phyloP scores from a whole-genome alignment of 768 basidiomycete species.

The Mycena epipterygia region DNA sequence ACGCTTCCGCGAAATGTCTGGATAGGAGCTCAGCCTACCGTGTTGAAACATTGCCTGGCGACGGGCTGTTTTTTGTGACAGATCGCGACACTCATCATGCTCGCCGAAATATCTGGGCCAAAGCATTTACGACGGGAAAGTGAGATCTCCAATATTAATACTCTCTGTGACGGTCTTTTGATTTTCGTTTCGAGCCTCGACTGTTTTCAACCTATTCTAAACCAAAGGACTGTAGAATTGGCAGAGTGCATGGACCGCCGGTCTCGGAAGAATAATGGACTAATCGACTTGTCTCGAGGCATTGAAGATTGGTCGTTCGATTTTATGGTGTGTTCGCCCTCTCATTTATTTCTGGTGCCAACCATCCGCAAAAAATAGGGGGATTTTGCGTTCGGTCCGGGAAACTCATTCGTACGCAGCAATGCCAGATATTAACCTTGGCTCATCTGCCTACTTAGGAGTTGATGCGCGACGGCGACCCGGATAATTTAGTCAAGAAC shows the following conservation, averaged over 20 bases:
- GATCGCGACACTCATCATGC: too few relatives aligned
- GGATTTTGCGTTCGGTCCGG: neutral
- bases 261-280: neutral
- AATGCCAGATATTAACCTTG: neutral
- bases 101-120: too few relatives aligned
- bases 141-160: too few relatives aligned
- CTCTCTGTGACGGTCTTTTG: too few relatives aligned
- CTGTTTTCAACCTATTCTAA: too few relatives aligned
- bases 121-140: too few relatives aligned
- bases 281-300: neutral
- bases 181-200: too few relatives aligned
- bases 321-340: neutral
- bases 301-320: neutral
- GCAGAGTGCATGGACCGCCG: neutral
- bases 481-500: neutral
- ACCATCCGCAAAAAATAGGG: neutral
- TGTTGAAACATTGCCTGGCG: too few relatives aligned
- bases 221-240: neutral
- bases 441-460: neutral
- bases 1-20: too few relatives aligned
- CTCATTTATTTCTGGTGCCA: neutral
- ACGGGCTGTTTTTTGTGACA: too few relatives aligned
- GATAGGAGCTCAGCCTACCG: too few relatives aligned
- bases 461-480: neutral
- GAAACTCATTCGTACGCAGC: neutral